Evolutionary conservation across 73 alveolate genomes (phyloP), one percentile per base, ranked within the genome.

Genomic region (Stentor roeselii): DNA sequence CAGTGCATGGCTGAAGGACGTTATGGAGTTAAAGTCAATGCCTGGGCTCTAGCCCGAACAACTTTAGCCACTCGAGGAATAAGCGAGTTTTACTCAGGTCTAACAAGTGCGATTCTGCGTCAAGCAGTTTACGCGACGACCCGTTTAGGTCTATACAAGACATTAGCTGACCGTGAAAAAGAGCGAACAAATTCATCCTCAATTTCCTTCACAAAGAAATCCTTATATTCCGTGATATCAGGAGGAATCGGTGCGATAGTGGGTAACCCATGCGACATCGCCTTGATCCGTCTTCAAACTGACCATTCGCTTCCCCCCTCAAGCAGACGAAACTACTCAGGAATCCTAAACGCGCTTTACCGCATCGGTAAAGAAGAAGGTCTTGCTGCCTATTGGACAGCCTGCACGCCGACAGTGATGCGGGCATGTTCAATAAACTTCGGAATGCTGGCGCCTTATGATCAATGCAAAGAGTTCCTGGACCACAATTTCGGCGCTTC

Each of bases 311-410:
- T 93, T 31, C 98, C 98, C 27, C 82, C 60, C 1, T 92, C 60
- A 27, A 85, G 86, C 75, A 80, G 97, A 37, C 90, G 98, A 78
- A 93, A 95, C 84, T 95, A 95, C 82, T 93, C 87, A 60, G 75
- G 93, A 67, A 92, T 85, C 39, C 41, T 86, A 21, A 95, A 92
- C 86, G 98, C 97, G 36, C 60, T 95, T 75, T 3, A 38, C 59
- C 82, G 97, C 74, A 93, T 95, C 78, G 89, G 83, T n/a, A 88
- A 82, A 34, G 98, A 95, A 84, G 98, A 95, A 82, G 98, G 98
- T 2, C 42, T 93, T 27, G 31, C 78, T 11, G 75, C 95, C 32
- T 83, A 90, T 27, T 95, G 98, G 98, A 91, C 87, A 82, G 98
- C 97, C 2, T 85, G 93, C 40, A 84, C 91, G 3, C 98, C 98